Evolutionary conservation across 2,329 filamentous ascomycete species (phyloP), one percentile per base, ranked within the genome.

Genomic region (Polytolypa hystricis): DNA sequence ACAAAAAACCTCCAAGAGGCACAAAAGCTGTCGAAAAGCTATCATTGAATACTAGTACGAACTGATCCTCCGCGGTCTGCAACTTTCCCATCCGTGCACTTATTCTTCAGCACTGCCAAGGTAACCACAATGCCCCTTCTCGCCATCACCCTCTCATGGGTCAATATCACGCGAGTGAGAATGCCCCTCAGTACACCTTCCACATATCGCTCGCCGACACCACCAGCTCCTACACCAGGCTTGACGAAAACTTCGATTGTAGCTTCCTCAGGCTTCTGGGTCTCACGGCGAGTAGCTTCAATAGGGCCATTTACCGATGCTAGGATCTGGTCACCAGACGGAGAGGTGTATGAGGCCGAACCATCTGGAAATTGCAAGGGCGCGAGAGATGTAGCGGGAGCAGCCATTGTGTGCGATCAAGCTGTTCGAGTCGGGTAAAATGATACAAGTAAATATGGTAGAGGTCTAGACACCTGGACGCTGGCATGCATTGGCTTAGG

Each of bases 291-390:
- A 49, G 79, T 59, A 10, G 89, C 84, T 65, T 98, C 91, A 47
- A 96, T 76, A 11, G 91, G 91, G 0, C 89, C 91, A 61, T 94
- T 96, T 47, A 93, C 85, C 10, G 84, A 80, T 38, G 81, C 83
- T 37, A 93, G 74, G 45, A 96, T 73, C 30, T 79, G 80, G 60
- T 86, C 93, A 33, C 85, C 83, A 7, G 51, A 47, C 11, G 58
- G 58, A 31, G 60, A 64, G 45, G 54, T 56, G 45, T 62, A 63
- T 29, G 54, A 54, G 15, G 60, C 57, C 16, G 61, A 64, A 20
- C 61, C 61, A 39, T 64, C 60, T 36, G 58, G 47, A 35, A 60
- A 60, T 18, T 41, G 40, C 19, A 63, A 51, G 15, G 50, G 49
- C 5, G 56, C 50, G 30, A 63, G 48, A 6, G 53, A 50, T 4